Percentiles rank a stretch among this genome's conserved stretches.
Evolutionary conservation across 441 rosid species (phyloP).

Genomic region (Lepidium campestre): DNA sequence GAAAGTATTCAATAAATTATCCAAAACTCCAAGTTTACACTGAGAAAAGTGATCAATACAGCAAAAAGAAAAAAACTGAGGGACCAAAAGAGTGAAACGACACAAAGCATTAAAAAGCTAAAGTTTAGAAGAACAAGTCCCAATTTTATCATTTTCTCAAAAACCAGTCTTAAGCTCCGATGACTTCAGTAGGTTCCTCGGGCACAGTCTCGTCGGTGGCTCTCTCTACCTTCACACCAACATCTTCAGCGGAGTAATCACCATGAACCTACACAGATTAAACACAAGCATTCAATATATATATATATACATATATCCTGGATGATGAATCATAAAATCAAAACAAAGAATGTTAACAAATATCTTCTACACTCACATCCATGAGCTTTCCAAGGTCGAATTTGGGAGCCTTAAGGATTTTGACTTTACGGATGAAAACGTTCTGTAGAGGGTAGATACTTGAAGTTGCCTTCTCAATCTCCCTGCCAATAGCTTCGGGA

Average conservation of each 20-base stretch:
- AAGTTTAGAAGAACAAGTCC: conserved; percentile 2
- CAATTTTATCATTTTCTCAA: not conserved
- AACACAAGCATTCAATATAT: not conserved
- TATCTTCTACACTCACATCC: conserved; percentile 39
- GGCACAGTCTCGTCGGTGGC: conserved; percentile 56
- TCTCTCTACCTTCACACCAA: conserved; percentile 76
- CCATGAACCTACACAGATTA: conserved; percentile 58
- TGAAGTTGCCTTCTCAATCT: conserved; percentile 71
- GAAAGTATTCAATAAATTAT: not conserved
- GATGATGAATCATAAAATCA: not conserved
- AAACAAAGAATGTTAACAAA: not conserved
- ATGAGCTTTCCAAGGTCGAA: conserved; percentile 87
- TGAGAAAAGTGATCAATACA: conserved; percentile 18
- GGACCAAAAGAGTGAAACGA: not conserved
- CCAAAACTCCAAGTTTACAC: conserved; percentile 21
- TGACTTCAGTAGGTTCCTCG: conserved; percentile 47
- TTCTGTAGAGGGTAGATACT: conserved; percentile 71
- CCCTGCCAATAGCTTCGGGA: conserved; percentile 65
- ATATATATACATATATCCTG: not conserved
- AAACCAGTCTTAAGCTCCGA: conserved; percentile 39
- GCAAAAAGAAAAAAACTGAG: not conserved
- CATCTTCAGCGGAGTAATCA: conserved; percentile 60
- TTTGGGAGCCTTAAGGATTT: conserved; percentile 82
- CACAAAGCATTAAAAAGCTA: conserved; percentile 9
- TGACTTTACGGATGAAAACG: conserved; percentile 62